These are phyloP conservation scores for Yarrowia alimentaria DNA, from an alignment of 805 yeast species.

Conservation along the genomic window DNA sequence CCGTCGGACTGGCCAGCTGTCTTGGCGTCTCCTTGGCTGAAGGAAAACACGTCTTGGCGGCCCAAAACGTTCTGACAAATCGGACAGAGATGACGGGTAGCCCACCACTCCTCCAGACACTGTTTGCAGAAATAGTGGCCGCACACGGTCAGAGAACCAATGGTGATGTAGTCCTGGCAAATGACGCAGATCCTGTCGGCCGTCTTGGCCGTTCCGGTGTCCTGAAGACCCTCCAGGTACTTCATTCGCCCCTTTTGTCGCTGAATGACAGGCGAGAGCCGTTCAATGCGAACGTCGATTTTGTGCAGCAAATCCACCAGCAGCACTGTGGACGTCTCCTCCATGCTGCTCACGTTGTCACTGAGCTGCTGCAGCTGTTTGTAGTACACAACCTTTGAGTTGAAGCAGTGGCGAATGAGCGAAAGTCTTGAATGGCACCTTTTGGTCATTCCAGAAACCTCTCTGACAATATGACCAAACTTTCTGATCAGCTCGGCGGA, in stretches of 20 bases:
- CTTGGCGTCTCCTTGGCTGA: conserved; percentile 46
- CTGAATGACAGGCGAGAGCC: conserved; percentile 1
- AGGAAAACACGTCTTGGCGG: conserved; percentile 59
- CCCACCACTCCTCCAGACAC: conserved; percentile 76
- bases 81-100: conserved; percentile 63
- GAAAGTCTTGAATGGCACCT: too few species aligned
- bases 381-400: conserved; percentile 77
- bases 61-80: conserved; percentile 63
- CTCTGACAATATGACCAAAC: too few species aligned
- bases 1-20: conserved; percentile 6
- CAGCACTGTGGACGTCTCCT: too few species aligned
- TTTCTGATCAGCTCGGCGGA: too few species aligned
- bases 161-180: conserved; percentile 61
- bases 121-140: conserved; percentile 89
- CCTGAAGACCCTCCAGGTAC: conserved; percentile 49
- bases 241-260: conserved; percentile 38
- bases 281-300: too few species aligned
- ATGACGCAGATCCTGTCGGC: conserved; percentile 62
- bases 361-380: conserved; percentile 82
- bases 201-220: conserved; percentile 38
- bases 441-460: too few species aligned
- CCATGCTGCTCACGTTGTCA: conserved; percentile 66
- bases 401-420: conserved; percentile 62
- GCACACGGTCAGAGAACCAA: conserved; percentile 82
- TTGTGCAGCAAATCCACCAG: conserved; percentile 33